Base-by-base conservation (phyloP, 352 stramenopile genomes). In the Pythium brassicae region DNA sequence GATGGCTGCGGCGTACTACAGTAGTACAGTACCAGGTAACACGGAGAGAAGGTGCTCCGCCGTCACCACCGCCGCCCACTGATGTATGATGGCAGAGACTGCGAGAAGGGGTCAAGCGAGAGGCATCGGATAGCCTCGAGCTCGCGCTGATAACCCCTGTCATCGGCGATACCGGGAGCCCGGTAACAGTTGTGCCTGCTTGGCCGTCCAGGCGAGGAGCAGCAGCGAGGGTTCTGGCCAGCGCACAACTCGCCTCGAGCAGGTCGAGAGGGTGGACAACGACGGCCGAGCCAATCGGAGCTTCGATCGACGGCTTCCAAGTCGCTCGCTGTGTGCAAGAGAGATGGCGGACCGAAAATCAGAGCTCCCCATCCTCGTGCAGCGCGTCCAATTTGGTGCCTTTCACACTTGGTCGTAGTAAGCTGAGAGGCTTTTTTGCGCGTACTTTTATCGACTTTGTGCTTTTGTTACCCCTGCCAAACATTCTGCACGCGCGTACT, bases 201-300 rank as follows among this genome's bases (percentile, higher is more conserved):
- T 22, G 19, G 15, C 7, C 39, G 14, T 26, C 32, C 32, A 19
- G 9, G 6, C 27, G 47, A 2, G n/a, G 48, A 29, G 20, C 48
- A n/a, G 15, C 37, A 22, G 23, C 23, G 22, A 42, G 48, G 11
- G 48, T 53, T 53, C 48, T 37, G 47, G 48, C 12, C 48, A 53
- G 48, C 9, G 27, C 27, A 6, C 15, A 10, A 10, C 48, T 53
- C 23, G 48, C 12, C 29, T 53, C 40, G 42, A 47, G 20, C 10
- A 19, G n/a, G 20, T 27, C 42, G 26, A 47, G 48, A 53, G 27
- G 48, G 48, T 53, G 29, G 48, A 53, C 48, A 53, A 43, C 48
- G 48, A 27, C 48, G 11, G 4, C n/a, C n/a, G 48, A 53, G 48
- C 48, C 48, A 53, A 53, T 53, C 48, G 26, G 48, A 6, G 35